Evolutionary conservation across 2,329 filamentous ascomycete genomes (phyloP), one percentile per base, ranked within the genome.

Genomic region (Colletotrichum magnum): DNA sequence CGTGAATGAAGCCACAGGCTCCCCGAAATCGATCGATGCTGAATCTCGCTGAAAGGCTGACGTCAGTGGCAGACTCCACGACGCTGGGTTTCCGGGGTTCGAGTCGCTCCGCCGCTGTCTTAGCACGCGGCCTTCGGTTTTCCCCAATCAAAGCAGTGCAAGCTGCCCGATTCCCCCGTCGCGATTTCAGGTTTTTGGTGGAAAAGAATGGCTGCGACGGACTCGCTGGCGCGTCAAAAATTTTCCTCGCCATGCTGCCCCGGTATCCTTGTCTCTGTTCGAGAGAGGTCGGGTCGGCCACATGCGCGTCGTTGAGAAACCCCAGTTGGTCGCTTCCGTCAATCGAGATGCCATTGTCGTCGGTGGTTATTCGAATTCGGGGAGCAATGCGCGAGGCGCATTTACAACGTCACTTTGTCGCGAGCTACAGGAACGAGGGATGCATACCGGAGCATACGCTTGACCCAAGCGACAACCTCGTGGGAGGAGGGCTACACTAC

Each of bases 401-500:
- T 36, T 36, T 10, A 36, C 7, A 36, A 3, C 43, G 26, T 52
- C 24, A 54, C 43, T 56, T 61, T 39, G 67, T 28, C 32, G 47
- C 24, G 21, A 56, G 48, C 18, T 26, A 15, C 18, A 58, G 43
- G 50, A 54, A 50, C 16, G 54, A 58, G 13, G 50, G 26, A 26
- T 70, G 67, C 83, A 73, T 89, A 94, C 92, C 93, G 92, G 65
- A 99, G 88, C 77, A 98, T 98, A 77, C 95, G 92, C 92, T 99
- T 99, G 76, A 98, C 93, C 96, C 96, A 99, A 74, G 96, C 95
- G 79, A 99, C 96, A 74, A 99, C 96, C 87, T 99, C 96, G 88
- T 99, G 96, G 78, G 93, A 96, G 74, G 57, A 63, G 61, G 71
- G 71, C 70, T 72, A 45, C 28, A 12, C 45, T 26, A 26, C 15